Conservation (phyloP, 371 early-diverging fungal genomes). For the Zychaea mexicana region DNA sequence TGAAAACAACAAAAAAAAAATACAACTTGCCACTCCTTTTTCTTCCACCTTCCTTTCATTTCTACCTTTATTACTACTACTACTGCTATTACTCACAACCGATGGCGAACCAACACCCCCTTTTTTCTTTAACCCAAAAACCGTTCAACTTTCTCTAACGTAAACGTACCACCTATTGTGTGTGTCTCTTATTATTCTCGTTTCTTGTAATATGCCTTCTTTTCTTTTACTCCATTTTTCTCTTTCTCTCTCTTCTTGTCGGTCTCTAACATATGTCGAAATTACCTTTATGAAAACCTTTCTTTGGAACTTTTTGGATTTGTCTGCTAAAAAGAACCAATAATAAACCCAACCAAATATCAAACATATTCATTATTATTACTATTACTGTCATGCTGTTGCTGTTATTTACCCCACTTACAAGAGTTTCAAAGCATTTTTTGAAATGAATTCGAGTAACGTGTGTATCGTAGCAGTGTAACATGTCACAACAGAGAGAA, state of each 20-base stretch:
- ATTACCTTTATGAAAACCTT: background rate
- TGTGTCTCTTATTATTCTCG: conserved; percentile 5
- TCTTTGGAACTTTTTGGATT: background rate
- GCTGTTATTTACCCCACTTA: no score
- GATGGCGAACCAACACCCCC: background rate
- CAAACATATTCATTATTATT: background rate
- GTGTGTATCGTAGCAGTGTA: background rate
- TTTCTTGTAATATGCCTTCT: conserved; percentile 5
- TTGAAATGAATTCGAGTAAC: background rate
- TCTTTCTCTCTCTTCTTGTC: no score
- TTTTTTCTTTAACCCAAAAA: background rate
- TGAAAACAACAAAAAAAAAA: background rate
- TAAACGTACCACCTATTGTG: background rate
- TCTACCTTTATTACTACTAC: background rate
- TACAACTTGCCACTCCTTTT: background rate
- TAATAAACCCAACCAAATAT: background rate
- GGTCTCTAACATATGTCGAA: conserved; percentile 9
- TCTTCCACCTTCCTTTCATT: background rate
- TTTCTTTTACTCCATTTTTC: background rate
- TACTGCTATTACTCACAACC: background rate
- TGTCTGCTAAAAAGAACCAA: background rate
- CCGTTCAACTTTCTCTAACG: background rate
- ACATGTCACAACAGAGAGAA: conserved; percentile 3
- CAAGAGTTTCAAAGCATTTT: no score
- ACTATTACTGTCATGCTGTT: background rate